Conservation (phyloP, 768 basidiomycete species). For the Sarcodon sp. region DNA sequence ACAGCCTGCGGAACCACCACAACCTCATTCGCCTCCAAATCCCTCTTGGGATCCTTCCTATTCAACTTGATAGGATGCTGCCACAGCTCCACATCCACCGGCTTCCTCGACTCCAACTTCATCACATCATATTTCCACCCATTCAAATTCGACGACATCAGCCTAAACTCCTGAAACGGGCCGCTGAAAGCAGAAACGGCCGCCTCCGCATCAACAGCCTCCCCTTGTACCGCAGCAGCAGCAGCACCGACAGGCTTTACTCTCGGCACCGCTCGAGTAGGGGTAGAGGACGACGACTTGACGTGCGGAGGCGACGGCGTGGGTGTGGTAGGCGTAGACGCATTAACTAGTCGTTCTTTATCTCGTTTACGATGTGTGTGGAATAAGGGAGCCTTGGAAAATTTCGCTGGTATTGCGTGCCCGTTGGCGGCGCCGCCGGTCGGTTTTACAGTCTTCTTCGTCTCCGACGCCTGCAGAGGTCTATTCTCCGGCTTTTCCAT, state of each 20-base stretch:
- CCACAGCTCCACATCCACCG: slow-evolving; percentile 60
- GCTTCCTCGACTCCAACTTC: slow-evolving; percentile 75
- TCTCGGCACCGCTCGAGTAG: slow-evolving; percentile 2
- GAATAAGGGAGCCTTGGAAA: not conserved
- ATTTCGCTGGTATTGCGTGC: not conserved
- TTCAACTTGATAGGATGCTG: slow-evolving; percentile 72
- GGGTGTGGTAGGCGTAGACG: not conserved
- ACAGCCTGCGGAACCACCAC: slow-evolving; percentile 35
- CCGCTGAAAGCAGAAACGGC: slow-evolving; percentile 36
- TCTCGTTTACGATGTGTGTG: not conserved
- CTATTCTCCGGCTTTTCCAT: no score
- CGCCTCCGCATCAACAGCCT: slow-evolving; percentile 15
- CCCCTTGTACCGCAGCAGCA: not conserved
- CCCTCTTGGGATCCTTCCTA: slow-evolving; percentile 64
- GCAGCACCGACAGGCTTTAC: slow-evolving; percentile 3
- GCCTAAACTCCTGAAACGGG: slow-evolving; percentile 41
- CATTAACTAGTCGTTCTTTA: not conserved
- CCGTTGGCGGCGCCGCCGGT: not conserved
- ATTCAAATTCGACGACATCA: slow-evolving; percentile 69
- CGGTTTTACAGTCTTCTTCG: not conserved
- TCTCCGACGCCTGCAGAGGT: no score
- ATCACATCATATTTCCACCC: slow-evolving; percentile 90
- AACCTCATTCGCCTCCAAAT: slow-evolving; percentile 18
- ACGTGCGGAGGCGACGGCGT: not conserved
- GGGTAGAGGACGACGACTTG: slow-evolving; percentile 5